phyloP scores from a whole-genome alignment of 1,139 yeast species.

The Torulaspora globosa region DNA sequence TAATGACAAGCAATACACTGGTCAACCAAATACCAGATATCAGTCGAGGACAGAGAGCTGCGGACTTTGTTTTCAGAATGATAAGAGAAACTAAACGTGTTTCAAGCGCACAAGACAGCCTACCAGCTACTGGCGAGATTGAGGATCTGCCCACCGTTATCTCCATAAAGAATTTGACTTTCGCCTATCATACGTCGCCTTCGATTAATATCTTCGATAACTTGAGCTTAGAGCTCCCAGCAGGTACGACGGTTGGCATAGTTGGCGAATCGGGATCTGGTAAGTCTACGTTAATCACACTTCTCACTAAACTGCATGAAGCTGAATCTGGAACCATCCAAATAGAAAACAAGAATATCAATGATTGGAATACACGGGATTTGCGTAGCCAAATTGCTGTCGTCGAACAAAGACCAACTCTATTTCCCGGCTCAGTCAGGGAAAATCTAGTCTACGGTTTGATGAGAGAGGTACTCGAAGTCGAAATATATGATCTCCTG shows the following conservation, averaged over 20 bases:
- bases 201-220: conserved; percentile 38
- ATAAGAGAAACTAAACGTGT: conserved; percentile 32
- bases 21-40: conserved; percentile 69
- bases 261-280: conserved; percentile 81
- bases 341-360: conserved; percentile 45
- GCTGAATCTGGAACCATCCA: conserved; percentile 39
- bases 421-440: conserved; percentile 62
- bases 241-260: conserved; percentile 55
- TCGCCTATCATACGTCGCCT: conserved; percentile 44
- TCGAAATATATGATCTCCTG: conserved; percentile 43
- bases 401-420: conserved; percentile 63
- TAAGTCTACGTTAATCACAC: conserved; percentile 60
- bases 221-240: conserved; percentile 42
- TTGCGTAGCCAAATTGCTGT: conserved; percentile 53
- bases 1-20: conserved; percentile 57
- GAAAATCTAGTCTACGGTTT: conserved; percentile 67
- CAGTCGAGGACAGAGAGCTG: conserved; percentile 72
- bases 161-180: conserved; percentile 44
- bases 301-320: conserved; percentile 52
- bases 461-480: conserved; percentile 31
- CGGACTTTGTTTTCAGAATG: conserved; percentile 49
- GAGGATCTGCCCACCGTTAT: conserved; percentile 26
- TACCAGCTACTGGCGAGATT: conserved; percentile 29
- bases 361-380: conserved; percentile 44
- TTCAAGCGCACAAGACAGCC: conserved; percentile 3